phyloP scores from a whole-genome alignment of 768 basidiomycete species.

The Sporobolomyces roseus region DNA sequence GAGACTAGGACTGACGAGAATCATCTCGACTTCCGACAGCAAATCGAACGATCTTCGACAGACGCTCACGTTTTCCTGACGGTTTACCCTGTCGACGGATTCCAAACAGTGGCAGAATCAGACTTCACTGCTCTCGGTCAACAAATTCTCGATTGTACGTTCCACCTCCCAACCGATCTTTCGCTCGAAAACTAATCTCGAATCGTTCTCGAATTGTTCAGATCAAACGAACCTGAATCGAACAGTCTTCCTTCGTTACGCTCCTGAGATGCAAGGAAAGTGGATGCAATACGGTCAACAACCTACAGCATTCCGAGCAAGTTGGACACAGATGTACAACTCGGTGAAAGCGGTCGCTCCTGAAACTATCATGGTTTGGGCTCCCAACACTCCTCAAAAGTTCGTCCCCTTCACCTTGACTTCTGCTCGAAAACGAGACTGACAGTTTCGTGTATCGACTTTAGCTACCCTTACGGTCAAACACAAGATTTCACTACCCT shows the following conservation, averaged over 20 bases:
- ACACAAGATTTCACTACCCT: not conserved
- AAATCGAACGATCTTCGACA: conserved; percentile 42
- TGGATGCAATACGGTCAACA: conserved; percentile 44
- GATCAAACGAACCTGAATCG: conserved; percentile 42
- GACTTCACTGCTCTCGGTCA: conserved; percentile 43
- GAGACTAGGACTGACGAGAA: not conserved
- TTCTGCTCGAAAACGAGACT: not conserved
- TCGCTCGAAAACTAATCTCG: not conserved
- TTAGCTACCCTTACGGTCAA: conserved; percentile 44
- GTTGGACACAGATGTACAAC: conserved; percentile 42
- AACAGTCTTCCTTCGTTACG: conserved; percentile 45
- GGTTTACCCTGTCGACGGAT: conserved; percentile 42
- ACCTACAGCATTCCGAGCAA: conserved; percentile 39
- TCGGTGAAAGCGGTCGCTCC: conserved; percentile 43
- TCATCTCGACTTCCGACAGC: conserved; percentile 19
- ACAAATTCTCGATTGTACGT: conserved; percentile 44
- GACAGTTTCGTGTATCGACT: not conserved
- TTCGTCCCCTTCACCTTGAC: not conserved
- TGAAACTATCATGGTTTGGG: conserved; percentile 45
- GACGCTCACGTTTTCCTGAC: conserved; percentile 47
- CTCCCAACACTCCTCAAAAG: conserved; percentile 43
- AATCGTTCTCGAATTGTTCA: not conserved
- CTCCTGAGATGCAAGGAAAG: conserved; percentile 47
- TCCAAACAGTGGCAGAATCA: conserved; percentile 38
- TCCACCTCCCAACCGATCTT: too few species aligned